Base-by-base conservation (phyloP, 192 early-diverging fungal genomes). In the Oehlia diaphana region DNA sequence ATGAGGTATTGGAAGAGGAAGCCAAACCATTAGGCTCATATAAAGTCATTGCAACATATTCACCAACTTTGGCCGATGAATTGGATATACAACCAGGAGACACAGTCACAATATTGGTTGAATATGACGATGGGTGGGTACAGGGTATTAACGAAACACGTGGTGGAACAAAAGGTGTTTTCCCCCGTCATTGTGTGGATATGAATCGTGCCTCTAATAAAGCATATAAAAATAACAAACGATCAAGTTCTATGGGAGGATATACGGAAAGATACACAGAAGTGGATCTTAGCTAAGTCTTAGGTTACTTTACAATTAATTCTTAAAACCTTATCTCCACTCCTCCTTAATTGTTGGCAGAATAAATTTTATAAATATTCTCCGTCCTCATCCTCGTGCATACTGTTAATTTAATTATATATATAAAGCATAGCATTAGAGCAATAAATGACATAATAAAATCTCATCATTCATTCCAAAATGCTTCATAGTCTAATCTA, bases 61-160 rank as follows among this genome's bases (percentile, higher is more conserved):
- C 83, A 28, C 89, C 89, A 8, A 87, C 88, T 4, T 63, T 90
- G 28, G 83, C 83, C 26, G 90, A 91, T 68, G 90, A 91, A 79
- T 82, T 91, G 61, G 87, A 87, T 76, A 84, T 91, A 64, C 83
- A 86, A 72, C 66, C 75, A 19, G 87, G 88, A 19, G 90, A 91
- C 42, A 85, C 85, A 9, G 84, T 91, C 37, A 83, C 87, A 8
- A 83, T 91, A 31, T 65, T 88, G 16, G 81, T 82, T 44, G 86
- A 87, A 66, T 91, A 86, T 67, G 90, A 91, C 77, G 90, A 91
- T 81, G 90, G 90, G 12, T 91, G 90, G 90, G 87, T 86, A 74
- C 82, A 84, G 63, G 90, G 87, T 39, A 72, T 86, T 23, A 91
- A 91, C 72, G 78, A 87, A 58, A 81, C 87, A n/a, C 83, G 83